Conservation (phyloP, 2,329 filamentous ascomycete species). For the Niveomyces coronatus region DNA sequence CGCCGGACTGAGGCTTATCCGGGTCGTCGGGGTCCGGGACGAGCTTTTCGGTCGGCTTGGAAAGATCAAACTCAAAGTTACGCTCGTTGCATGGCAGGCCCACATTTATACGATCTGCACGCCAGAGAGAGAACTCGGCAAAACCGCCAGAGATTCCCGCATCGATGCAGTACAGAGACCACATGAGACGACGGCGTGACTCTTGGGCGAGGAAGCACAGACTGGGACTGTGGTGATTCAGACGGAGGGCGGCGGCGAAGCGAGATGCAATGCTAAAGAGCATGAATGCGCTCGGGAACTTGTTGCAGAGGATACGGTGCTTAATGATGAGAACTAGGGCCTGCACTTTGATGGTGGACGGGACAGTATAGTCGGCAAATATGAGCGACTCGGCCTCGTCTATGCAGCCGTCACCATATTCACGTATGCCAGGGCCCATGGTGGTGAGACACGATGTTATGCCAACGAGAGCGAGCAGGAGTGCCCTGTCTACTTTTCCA, state of each 20-base stretch:
- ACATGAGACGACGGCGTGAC: conserved; percentile 32
- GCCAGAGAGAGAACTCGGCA: conserved; percentile 34
- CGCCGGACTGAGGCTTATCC: conserved; percentile 32
- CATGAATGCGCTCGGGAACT: conserved; percentile 35
- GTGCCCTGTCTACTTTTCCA: conserved; percentile 43
- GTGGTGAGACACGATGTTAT: conserved; percentile 47
- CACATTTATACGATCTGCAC: conserved; percentile 30
- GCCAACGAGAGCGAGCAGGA: conserved; percentile 44
- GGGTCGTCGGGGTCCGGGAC: conserved; percentile 34
- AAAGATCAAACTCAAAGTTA: conserved; percentile 46
- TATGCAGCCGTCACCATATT: conserved; percentile 44
- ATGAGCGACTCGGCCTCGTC: conserved; percentile 44
- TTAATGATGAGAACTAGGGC: conserved; percentile 35
- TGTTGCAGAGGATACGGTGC: conserved; percentile 33
- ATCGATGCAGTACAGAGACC: conserved; percentile 34
- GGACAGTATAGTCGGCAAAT: conserved; percentile 41
- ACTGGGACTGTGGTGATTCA: conserved; percentile 32
- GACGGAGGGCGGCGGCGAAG: conserved; percentile 31
- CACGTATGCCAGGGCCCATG: conserved; percentile 39
- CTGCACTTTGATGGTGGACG: conserved; percentile 46
- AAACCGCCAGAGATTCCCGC: conserved; percentile 32
- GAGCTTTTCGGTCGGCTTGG: conserved; percentile 43
- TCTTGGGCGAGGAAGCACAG: conserved; percentile 31
- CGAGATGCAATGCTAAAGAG: conserved; percentile 32
- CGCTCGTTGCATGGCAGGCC: conserved; percentile 33